Evolutionary conservation across 345 rosid species (phyloP).

Genomic region (Melastoma malabathricum): DNA sequence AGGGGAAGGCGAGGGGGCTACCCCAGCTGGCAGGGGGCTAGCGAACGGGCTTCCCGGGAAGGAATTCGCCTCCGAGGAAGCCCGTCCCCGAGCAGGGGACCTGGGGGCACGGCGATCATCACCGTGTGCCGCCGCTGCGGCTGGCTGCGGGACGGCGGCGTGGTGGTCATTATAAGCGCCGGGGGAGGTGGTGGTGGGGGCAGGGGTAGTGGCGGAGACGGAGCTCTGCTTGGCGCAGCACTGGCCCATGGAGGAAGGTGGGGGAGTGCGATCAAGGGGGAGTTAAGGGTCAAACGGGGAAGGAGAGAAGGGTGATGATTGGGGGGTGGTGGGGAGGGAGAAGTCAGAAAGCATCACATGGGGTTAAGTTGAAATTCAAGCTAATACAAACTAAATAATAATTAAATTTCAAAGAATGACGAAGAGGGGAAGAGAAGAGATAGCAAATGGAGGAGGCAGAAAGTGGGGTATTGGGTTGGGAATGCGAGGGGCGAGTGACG

Average conservation of each 20-base stretch:
- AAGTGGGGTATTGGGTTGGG: no score
- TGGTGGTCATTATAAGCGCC: no score
- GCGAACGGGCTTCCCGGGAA: slow-evolving; percentile 50
- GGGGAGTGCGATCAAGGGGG: not conserved
- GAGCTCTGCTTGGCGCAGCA: slow-evolving; percentile 58
- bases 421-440: no score
- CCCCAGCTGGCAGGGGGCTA: slow-evolving; percentile 75
- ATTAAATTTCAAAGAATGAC: no score
- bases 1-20: slow-evolving; percentile 75
- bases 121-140: no score
- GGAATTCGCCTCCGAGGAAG: slow-evolving; percentile 30
- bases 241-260: slow-evolving; percentile 44
- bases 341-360: no score
- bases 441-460: no score
- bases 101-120: slow-evolving; percentile 17
- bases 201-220: slow-evolving; percentile 8
- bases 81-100: slow-evolving; percentile 8
- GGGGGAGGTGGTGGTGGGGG: not conserved
- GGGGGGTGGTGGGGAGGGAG: not conserved
- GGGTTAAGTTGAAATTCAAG: no score
- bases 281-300: not conserved
- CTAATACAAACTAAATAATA: no score
- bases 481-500: no score
- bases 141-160: no score
- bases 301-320: no score